Conservation (phyloP, 768 basidiomycete genomes). For the Punctularia strigosozonata region DNA sequence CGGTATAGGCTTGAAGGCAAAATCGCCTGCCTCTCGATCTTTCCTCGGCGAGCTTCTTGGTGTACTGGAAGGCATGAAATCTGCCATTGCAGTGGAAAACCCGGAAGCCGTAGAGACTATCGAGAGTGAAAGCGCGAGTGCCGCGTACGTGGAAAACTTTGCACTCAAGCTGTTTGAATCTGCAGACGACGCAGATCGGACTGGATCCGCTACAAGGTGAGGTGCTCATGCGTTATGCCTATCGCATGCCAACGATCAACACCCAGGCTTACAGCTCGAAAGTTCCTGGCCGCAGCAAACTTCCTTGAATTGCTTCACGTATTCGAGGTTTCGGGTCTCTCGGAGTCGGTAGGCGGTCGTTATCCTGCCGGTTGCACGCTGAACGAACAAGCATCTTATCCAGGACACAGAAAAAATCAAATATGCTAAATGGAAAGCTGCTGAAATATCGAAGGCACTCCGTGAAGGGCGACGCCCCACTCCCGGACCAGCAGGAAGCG, state of each 20-base stretch:
- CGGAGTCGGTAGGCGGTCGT: conserved; percentile 41
- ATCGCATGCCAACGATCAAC: neutral
- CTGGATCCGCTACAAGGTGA: conserved; percentile 67
- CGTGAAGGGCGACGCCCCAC: conserved; percentile 83
- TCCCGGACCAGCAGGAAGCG: conserved; percentile 60
- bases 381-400: conserved; percentile 2
- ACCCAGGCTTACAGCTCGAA: conserved; percentile 75
- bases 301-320: conserved; percentile 84
- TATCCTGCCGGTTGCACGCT: conserved; percentile 3
- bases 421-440: conserved; percentile 97
- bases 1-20: conserved; percentile 65
- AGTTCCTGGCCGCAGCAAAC: conserved; percentile 89
- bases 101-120: conserved; percentile 50
- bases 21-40: conserved; percentile 48
- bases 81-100: conserved; percentile 28
- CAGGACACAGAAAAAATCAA: conserved; percentile 82
- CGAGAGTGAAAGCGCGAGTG: conserved; percentile 69
- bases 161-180: conserved; percentile 77
- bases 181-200: conserved; percentile 88
- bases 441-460: conserved; percentile 87
- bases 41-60: conserved; percentile 68
- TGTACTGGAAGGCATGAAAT: conserved; percentile 72
- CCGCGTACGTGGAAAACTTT: conserved; percentile 93
- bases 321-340: conserved; percentile 42
- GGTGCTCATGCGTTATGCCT: conserved; percentile 10